Evolutionary conservation across 2,329 filamentous ascomycete species (phyloP).

Genomic region (Fusarium humuli): DNA sequence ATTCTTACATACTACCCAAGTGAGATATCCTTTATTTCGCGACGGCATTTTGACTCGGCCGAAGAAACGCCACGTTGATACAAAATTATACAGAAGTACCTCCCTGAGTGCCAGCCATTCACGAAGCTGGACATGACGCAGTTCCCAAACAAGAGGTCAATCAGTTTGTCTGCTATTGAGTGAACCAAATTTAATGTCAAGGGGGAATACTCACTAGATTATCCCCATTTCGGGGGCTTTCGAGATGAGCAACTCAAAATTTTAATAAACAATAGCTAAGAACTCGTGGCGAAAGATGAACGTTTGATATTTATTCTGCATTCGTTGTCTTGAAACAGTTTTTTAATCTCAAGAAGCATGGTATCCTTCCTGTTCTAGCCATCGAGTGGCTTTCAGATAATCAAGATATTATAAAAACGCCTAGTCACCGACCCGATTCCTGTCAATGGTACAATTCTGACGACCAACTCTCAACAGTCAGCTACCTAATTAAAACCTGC

Average conservation of each 20-base stretch:
- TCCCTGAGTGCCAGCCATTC: background rate
- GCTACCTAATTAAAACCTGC: slow-evolving; percentile 57
- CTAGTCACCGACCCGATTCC: slow-evolving; percentile 26
- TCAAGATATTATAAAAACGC: slow-evolving; percentile 40
- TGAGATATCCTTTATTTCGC: background rate
- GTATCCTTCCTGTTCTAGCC: slow-evolving; percentile 41
- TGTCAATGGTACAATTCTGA: slow-evolving; percentile 29
- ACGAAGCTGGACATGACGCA: background rate
- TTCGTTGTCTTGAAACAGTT: background rate
- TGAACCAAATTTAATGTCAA: background rate
- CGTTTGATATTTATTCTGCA: slow-evolving; percentile 44
- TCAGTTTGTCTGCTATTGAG: background rate
- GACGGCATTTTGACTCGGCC: background rate
- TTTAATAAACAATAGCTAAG: background rate
- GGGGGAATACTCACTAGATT: background rate
- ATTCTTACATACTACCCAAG: background rate
- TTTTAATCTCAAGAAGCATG: slow-evolving; percentile 35
- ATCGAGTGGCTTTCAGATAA: slow-evolving; percentile 30
- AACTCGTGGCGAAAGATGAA: background rate
- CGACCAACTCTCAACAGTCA: slow-evolving; percentile 6
- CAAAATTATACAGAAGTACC: background rate
- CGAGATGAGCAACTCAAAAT: background rate
- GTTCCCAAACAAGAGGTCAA: background rate
- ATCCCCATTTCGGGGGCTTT: background rate
- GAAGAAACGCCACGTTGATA: background rate